Evolutionary conservation across 2,329 filamentous ascomycete species (phyloP), one percentile per base, ranked within the genome.

Genomic region (Apiospora pterosperma): DNA sequence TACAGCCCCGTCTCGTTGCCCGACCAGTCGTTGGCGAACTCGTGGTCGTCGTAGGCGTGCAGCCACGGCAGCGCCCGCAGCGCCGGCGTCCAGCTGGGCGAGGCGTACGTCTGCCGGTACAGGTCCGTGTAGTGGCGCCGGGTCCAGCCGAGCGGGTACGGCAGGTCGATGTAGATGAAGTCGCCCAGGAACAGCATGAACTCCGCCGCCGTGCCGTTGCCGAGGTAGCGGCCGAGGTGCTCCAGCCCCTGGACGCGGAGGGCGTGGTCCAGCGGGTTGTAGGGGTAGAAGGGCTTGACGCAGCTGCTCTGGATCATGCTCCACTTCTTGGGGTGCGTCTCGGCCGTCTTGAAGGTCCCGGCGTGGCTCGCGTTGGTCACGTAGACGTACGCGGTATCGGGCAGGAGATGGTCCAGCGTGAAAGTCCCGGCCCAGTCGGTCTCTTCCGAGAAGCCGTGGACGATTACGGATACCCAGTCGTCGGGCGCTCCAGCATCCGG

Each of bases 11-110:
- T 89, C 44, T 83, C 85, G 73, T 90, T 90, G 23, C 82, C 81
- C 64, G 84, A 82, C 89, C 89, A 92, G 75, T 91, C 89, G 65
- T 92, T 92, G 14, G 83, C 83, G 61, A 92, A 90, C 72, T 91
- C 89, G 68, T 92, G 89, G 72, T 92, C 89, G 69, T 92, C 89
- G 23, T 90, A 84, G 7, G 89, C 88, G 71, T 92, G 89, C 11
- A 91, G 83, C 89, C 89, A 91, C 4, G 89, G 88, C 0, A 91
- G 77, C 12, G 82, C 76, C 19, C 79, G 71, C 12, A 70, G 62
- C 6, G 64, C 63, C 1, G 64, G 25, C 5, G 69, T 65, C 89
- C 89, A 92, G 59, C 89, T 88, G 0, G 88, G 88, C 0, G 87
- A 90, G 0, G 87, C 84, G 70, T 92, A 91, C 23, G 90, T 84